Conservation (phyloP, 139 green algal genomes). For the Coelastrella sp. region DNA sequence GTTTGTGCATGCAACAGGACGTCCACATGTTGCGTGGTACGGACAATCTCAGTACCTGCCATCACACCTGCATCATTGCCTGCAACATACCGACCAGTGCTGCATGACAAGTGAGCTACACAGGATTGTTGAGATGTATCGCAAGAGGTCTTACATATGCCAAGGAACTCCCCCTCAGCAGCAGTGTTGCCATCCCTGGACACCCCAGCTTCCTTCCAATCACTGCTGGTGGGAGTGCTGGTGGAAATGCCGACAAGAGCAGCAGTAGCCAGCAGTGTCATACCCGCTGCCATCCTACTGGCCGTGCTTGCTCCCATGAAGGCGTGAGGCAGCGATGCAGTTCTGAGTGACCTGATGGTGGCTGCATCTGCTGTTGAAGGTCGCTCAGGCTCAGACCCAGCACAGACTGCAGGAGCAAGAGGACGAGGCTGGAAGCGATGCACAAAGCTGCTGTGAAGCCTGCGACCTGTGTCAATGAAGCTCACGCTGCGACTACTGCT, state of each 20-base stretch:
- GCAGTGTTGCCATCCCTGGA: background rate
- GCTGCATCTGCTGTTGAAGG: background rate
- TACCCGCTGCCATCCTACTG: background rate
- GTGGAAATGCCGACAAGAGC: background rate
- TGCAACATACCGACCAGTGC: too few species aligned
- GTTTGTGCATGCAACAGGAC: too few species aligned
- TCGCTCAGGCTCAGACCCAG: background rate
- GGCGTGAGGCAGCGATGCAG: background rate
- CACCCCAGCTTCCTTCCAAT: background rate
- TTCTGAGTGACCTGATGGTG: background rate
- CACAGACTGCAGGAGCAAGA: background rate
- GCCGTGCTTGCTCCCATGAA: background rate
- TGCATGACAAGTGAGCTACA: too few species aligned
- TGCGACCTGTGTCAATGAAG: constrained; percentile 18
- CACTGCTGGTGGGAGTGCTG: background rate
- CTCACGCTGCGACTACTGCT: constrained; percentile 29
- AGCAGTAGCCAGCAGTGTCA: background rate
- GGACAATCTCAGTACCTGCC: too few species aligned
- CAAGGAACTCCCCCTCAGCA: background rate
- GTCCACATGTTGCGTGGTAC: too few species aligned
- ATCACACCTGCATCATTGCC: too few species aligned
- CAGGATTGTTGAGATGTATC: too few species aligned
- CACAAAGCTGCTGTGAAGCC: background rate
- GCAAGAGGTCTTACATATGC: background rate
- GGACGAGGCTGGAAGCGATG: background rate